phyloP scores from a whole-genome alignment of 192 early-diverging fungal genomes.

The Linnemannia elongata region DNA sequence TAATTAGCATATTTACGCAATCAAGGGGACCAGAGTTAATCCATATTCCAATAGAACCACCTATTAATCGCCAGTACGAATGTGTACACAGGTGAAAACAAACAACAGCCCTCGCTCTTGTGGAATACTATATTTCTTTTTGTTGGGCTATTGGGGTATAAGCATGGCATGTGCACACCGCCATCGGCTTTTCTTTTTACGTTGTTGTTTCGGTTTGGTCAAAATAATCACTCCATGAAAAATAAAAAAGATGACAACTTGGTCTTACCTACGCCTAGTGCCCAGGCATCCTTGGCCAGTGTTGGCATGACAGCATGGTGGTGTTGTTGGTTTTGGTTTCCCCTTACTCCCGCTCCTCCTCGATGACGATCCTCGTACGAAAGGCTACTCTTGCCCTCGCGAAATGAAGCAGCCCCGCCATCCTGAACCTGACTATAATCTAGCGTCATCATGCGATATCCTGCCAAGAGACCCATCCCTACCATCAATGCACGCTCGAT shows the following conservation, averaged over 20 bases:
- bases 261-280: constrained; percentile 43
- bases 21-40: neutral
- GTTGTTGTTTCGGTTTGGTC: neutral
- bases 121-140: neutral
- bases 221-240: neutral
- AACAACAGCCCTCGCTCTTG: neutral
- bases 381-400: neutral
- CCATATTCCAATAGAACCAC: neutral
- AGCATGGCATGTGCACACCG: neutral
- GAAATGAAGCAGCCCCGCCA: neutral
- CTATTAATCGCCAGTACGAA: neutral
- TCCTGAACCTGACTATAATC: constrained; percentile 21
- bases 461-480: constrained; percentile 44
- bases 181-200: neutral
- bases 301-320: constrained; percentile 17
- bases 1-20: neutral
- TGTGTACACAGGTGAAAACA: neutral
- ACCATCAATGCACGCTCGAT: constrained; percentile 54
- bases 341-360: neutral
- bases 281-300: constrained; percentile 36
- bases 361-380: neutral
- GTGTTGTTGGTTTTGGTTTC: constrained; percentile 4
- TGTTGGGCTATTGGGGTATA: constrained; percentile 7
- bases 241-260: neutral
- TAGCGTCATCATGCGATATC: constrained; percentile 54